Evolutionary conservation across 2,329 filamentous ascomycete species (phyloP), one percentile per base, ranked within the genome.

Genomic region (Diaporthe citri): DNA sequence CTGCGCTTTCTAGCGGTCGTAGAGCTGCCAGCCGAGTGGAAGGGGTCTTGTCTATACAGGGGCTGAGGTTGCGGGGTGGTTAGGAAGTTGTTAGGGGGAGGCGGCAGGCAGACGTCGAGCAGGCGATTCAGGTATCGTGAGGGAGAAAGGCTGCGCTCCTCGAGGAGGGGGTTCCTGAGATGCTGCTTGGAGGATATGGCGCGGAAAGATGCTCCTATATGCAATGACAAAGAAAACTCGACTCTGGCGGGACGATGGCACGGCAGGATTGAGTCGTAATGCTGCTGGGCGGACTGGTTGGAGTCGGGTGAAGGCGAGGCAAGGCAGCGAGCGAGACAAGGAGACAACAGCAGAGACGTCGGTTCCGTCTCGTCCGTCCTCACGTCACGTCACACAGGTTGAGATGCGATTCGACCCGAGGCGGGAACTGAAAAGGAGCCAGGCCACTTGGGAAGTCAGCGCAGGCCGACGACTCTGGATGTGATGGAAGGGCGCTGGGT

Each of bases 151-250:
- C 48, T 48, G 51, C n/a, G 57, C 17, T 64, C 59, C 51, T 71
- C 66, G 51, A 67, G 66, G 60, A 36, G 36, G 48, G 36, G 46
- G 64, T 28, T 36, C 34, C 48, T 55, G 64, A 41, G 56, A 28
- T 31, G 17, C 28, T 48, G 36, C 51, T 51, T 60, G 57, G n/a
- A 55, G 59, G 25, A 51, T 17, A 48, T 48, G 69, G 52, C 36
- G 52, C 67, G 57, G 34, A 72, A 74, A 60, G 67, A 64, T 74
- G 67, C 74, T 72, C 70, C 59, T 74, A 73, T 74, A 76, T 64
- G 74, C 67, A 67, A 72, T 74, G 67, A 72, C 66, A 71, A 74
- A 71, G 57, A 71, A 74, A 73, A 73, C 17, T 28, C 59, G 59
- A 41, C 43, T 34, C 48, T 64, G 46, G 39, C 73, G 55, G 69